Percentiles rank a stretch among this genome's conserved stretches.
Evolutionary conservation across 441 rosid genomes (phyloP).

Genomic region (Erodium moschatum): DNA sequence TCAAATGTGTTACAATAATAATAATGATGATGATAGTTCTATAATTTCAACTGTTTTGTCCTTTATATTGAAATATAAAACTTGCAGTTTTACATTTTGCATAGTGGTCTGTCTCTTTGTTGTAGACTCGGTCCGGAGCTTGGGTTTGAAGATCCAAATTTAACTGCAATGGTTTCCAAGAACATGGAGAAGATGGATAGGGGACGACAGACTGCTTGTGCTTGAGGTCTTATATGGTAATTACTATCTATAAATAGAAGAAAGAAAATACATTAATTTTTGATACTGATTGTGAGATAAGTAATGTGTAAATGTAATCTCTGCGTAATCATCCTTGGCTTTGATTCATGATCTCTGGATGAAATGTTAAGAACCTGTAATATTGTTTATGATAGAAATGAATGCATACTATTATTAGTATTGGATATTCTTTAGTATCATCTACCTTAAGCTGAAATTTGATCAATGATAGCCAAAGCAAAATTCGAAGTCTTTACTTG

Average conservation of each 20-base stretch:
- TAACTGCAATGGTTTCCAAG: conserved; percentile 63
- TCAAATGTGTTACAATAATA: too few species aligned
- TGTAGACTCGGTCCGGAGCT: conserved; percentile 66
- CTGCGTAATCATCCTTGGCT: not conserved
- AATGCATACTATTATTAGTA: not conserved
- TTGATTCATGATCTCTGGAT: not conserved
- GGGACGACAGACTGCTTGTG: conserved; percentile 50
- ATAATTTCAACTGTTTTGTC: not conserved
- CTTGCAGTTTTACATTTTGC: not conserved
- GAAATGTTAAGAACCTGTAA: not conserved
- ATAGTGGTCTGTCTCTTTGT: not conserved
- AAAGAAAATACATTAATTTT: conserved; percentile 16
- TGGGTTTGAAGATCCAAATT: conserved; percentile 73
- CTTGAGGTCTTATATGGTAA: conserved; percentile 38
- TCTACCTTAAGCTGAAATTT: too few species aligned
- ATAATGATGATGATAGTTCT: not conserved
- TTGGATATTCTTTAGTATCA: too few species aligned
- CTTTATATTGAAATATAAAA: conserved; percentile 6
- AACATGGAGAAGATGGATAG: conserved; percentile 39
- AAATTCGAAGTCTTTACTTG: too few species aligned
- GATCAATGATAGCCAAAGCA: too few species aligned
- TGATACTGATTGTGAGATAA: conserved; percentile 2
- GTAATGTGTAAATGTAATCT: not conserved
- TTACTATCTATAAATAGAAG: conserved; percentile 1
- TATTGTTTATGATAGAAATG: not conserved